Conservation (phyloP, 148 eudicot genomes). For the Nepenthes gracilis region DNA sequence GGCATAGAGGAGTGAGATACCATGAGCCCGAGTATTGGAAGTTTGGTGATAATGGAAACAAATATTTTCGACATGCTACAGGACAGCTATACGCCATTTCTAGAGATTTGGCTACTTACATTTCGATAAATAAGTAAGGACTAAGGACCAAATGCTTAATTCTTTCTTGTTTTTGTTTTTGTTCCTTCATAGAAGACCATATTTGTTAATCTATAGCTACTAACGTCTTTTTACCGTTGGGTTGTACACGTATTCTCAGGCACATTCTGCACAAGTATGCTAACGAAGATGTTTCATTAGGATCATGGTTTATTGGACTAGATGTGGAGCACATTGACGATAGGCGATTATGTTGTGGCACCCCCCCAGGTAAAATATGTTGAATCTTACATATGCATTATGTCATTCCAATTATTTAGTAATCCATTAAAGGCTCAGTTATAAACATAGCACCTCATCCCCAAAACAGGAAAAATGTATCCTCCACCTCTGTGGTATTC, state of each 20-base stretch:
- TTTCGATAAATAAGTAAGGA: conserved; percentile 9
- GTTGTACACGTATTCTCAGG: conserved; percentile 9
- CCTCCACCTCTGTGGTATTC: background rate
- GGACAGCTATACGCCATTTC: conserved; percentile 18
- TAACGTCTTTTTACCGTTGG: no score
- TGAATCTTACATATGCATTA: background rate
- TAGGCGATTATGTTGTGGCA: conserved; percentile 40
- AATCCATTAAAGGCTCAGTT: no score
- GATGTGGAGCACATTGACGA: conserved; percentile 47
- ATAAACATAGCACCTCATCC: no score
- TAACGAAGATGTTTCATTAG: conserved; percentile 43
- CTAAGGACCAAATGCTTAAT: background rate
- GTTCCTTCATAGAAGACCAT: background rate
- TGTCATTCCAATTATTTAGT: no score
- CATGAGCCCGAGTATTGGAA: conserved; percentile 16
- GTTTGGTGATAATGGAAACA: conserved; percentile 15
- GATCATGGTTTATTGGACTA: conserved; percentile 48
- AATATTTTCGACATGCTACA: conserved; percentile 16
- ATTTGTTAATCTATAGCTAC: background rate
- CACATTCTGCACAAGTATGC: conserved; percentile 43
- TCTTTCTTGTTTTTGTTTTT: no score
- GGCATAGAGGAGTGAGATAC: conserved; percentile 14
- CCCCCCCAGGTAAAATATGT: conserved; percentile 26
- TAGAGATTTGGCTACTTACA: conserved; percentile 14
- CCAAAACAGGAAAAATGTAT: background rate